A percentile compares a stretch with the other conserved stretches of the same genome.
phyloP scores from a whole-genome alignment of 2,329 filamentous ascomycete species.

The Byssochlamys sp. region DNA sequence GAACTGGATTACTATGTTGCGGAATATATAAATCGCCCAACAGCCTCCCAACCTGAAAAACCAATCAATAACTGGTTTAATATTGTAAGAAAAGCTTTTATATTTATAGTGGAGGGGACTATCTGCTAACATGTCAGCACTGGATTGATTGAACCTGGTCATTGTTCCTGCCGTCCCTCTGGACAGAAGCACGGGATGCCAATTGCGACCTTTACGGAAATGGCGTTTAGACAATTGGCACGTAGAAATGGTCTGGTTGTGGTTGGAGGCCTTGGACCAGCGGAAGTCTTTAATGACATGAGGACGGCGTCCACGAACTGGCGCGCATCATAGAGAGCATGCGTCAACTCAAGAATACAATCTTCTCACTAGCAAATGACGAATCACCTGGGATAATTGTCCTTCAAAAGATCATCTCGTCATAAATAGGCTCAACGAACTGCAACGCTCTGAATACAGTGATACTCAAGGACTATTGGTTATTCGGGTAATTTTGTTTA shows the following conservation, averaged over 20 bases:
- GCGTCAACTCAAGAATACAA: background rate
- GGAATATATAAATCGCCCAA: background rate
- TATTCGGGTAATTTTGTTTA: too few species aligned
- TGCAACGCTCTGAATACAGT: too few species aligned
- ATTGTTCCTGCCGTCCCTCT: slow-evolving; percentile 38
- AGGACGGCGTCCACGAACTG: slow-evolving; percentile 3
- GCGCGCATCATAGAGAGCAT: background rate
- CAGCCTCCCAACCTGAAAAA: slow-evolving; percentile 11
- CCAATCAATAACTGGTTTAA: slow-evolving; percentile 16
- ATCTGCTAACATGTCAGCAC: slow-evolving; percentile 18
- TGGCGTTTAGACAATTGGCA: slow-evolving; percentile 36
- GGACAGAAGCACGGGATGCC: slow-evolving; percentile 43
- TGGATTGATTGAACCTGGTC: slow-evolving; percentile 36
- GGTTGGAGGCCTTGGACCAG: slow-evolving; percentile 22
- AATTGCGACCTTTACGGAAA: slow-evolving; percentile 35
- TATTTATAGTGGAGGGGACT: background rate
- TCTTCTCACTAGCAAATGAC: too few species aligned
- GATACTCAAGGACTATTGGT: too few species aligned
- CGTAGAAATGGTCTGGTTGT: slow-evolving; percentile 36
- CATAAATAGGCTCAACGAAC: too few species aligned
- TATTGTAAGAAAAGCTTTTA: slow-evolving; percentile 16
- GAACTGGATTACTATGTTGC: background rate
- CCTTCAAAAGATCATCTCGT: too few species aligned
- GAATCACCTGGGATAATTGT: too few species aligned
- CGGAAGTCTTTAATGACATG: slow-evolving; percentile 23